These are phyloP conservation scores for Claviceps sp. DNA, from an alignment of 2,329 filamentous ascomycete genomes.

Conservation along the genomic window DNA sequence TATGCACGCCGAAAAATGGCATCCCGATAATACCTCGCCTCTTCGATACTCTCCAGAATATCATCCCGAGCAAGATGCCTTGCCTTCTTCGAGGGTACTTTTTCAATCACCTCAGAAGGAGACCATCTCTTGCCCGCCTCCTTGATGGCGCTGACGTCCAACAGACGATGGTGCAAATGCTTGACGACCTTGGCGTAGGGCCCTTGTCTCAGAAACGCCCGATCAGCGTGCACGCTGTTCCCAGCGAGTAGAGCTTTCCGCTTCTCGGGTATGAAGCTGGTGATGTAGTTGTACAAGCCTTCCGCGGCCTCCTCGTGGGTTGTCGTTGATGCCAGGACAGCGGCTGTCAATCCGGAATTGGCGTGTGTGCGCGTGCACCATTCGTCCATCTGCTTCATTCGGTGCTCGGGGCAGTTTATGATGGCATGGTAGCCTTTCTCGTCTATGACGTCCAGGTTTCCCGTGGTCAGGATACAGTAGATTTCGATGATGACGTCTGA, in stretches of 20 bases:
- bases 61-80: constrained; percentile 76
- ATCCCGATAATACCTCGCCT: constrained; percentile 72
- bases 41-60: constrained; percentile 88
- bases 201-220: constrained; percentile 59
- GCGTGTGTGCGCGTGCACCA: constrained; percentile 81
- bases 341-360: constrained; percentile 65
- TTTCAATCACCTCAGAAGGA: constrained; percentile 27
- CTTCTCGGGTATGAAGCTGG: constrained; percentile 51
- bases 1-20: constrained; percentile 43
- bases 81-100: constrained; percentile 58
- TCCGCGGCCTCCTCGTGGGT: constrained; percentile 60
- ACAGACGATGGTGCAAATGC: constrained; percentile 75
- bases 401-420: constrained; percentile 57
- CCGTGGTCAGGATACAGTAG: constrained; percentile 81
- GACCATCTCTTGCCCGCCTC: constrained; percentile 81
- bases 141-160: constrained; percentile 88
- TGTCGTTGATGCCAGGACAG: constrained; percentile 59
- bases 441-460: constrained; percentile 63
- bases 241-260: constrained; percentile 67
- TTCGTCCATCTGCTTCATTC: constrained; percentile 66
- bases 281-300: constrained; percentile 65
- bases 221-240: constrained; percentile 86
- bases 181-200: constrained; percentile 64
- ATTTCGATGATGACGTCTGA: constrained; percentile 81
- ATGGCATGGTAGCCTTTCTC: constrained; percentile 65